Evolutionary conservation across 1,139 yeast genomes (phyloP), one percentile per base, ranked within the genome.

Genomic region (Protomyces lactucae-debilis): DNA sequence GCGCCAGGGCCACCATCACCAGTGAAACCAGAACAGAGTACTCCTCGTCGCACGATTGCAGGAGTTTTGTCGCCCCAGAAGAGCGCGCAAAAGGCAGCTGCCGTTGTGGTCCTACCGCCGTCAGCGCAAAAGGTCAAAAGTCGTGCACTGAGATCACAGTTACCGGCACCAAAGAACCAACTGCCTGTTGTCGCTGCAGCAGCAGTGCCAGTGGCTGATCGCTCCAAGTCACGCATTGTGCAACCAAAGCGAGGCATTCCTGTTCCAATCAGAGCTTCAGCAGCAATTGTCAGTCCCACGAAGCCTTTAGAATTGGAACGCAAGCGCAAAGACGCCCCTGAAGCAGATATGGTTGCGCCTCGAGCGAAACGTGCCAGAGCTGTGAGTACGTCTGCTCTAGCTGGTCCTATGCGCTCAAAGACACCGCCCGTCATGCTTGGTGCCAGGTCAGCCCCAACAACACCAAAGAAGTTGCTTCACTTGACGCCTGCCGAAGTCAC

Each of bases 401-500:
- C 37, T 46, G 36, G n/a, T 8, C 16, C 28, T 8, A 32, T 43
- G 21, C 52, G 43, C 36, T 43, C 48, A 1, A 43, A 18, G 48
- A 16, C 48, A 10, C 48, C 48, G 9, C 14, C 25, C 21, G 48
- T 43, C 48, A 21, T 25, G 10, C 16, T 28, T 14, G 36, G 37
- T 14, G 37, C 35, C 5, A 10, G 54, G 5, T 25, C 60, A 9
- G 39, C 60, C 10, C 61, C 61, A 12, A 25, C 48, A 9, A n/a
- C 56, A n/a, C 60, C 65, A 28, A 55, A 57, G 25, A 53, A 59
- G 10, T 52, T 64, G 52, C 48, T 55, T 37, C 48, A 64, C 48
- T 54, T 64, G 46, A 64, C 66, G 6, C 66, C 64, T 6, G 66
- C 64, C 10, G 66, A 64, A 40, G 61, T 64, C 36, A 60, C 66